These are phyloP conservation scores for Penicillium glabrum DNA, from an alignment of 2,329 filamentous ascomycete genomes.

Conservation along the genomic window DNA sequence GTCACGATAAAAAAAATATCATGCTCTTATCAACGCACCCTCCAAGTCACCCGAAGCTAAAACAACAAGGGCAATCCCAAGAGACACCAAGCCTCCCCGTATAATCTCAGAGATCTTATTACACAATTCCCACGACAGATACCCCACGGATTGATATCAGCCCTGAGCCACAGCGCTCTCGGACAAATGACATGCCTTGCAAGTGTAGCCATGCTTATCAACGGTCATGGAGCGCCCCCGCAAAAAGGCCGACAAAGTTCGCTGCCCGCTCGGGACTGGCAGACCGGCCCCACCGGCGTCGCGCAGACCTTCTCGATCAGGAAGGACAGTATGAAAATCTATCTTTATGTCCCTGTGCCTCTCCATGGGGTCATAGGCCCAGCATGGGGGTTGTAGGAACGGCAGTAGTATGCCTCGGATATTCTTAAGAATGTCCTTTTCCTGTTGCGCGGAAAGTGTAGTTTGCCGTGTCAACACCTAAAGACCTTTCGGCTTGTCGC, in stretches of 20 bases:
- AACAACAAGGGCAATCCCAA: conserved; percentile 7
- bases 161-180: neutral
- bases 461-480: neutral
- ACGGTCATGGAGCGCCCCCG: conserved; percentile 9
- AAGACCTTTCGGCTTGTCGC: neutral
- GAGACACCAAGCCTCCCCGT: conserved; percentile 1
- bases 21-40: neutral
- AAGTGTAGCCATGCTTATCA: conserved; percentile 6
- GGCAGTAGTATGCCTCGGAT: neutral
- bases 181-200: conserved; percentile 8
- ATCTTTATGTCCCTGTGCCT: conserved; percentile 23
- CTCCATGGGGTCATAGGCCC: conserved; percentile 10
- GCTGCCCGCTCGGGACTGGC: conserved; percentile 1
- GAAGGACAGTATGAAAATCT: conserved; percentile 19
- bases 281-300: conserved; percentile 19
- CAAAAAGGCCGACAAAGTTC: conserved; percentile 21
- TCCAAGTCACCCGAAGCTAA: neutral
- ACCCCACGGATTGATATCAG: conserved; percentile 1
- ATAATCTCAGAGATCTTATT: conserved; percentile 2
- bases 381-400: neutral
- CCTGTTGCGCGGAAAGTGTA: neutral
- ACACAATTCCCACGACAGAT: conserved; percentile 11
- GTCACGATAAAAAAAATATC: neutral
- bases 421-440: neutral
- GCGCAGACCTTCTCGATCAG: conserved; percentile 29